These are phyloP conservation scores for Corymbia calophylla DNA, from an alignment of 441 rosid species.

Conservation along the genomic window DNA sequence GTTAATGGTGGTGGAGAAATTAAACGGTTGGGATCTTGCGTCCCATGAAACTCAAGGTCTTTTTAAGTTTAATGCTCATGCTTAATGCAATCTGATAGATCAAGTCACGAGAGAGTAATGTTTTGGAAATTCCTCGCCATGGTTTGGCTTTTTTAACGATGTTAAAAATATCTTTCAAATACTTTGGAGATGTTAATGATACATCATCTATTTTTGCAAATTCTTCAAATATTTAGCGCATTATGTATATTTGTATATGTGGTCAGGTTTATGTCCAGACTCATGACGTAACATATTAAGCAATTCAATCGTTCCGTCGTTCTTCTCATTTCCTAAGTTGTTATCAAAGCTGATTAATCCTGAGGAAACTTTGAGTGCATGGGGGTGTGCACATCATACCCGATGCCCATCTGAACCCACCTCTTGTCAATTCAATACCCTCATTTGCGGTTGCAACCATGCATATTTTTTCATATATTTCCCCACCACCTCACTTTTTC, in stretches of 20 bases:
- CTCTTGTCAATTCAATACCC: background rate
- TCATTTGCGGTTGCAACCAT: background rate
- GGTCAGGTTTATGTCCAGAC: too few species aligned
- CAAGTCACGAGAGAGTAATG: background rate
- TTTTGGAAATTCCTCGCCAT: background rate
- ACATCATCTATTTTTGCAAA: background rate
- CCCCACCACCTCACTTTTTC: too few species aligned
- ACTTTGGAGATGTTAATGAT: background rate
- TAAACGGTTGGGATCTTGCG: background rate
- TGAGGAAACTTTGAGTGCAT: background rate
- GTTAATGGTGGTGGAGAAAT: background rate
- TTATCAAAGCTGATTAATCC: background rate
- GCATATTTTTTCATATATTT: background rate
- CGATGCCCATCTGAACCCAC: background rate
- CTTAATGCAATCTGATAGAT: background rate
- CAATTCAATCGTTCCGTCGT: background rate
- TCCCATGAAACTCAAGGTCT: background rate
- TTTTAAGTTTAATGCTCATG: background rate
- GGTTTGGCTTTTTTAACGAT: background rate
- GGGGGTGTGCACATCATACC: background rate
- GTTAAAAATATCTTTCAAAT: background rate
- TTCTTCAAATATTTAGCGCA: background rate
- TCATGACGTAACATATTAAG: background rate
- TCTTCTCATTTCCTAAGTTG: background rate
- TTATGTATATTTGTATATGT: too few species aligned